A percentile compares a stretch with the other conserved stretches of the same genome.
phyloP scores from a whole-genome alignment of 345 rosid genomes.

The Acer negundo region DNA sequence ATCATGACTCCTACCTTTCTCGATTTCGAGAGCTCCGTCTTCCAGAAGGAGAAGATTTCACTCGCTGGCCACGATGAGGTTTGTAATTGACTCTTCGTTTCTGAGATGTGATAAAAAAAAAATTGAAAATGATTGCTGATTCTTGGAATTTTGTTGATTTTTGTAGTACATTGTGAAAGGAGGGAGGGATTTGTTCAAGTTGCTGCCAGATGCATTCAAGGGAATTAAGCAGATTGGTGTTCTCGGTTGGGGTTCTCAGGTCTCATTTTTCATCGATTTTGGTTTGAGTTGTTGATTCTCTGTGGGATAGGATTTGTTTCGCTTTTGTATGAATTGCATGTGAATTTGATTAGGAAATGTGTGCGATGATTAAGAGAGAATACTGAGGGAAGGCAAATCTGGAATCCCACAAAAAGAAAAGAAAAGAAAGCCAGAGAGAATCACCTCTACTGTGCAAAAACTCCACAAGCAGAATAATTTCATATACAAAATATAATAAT shows the following conservation, averaged over 20 bases:
- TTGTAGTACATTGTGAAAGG: slow-evolving; percentile 93
- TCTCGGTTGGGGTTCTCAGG: slow-evolving; percentile 97
- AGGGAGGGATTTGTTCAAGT: slow-evolving; percentile 83
- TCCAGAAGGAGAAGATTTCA: slow-evolving; percentile 77
- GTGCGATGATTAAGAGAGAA: neutral
- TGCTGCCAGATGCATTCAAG: slow-evolving; percentile 79
- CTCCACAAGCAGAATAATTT: neutral
- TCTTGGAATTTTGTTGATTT: neutral
- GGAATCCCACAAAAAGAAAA: neutral
- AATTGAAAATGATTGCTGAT: neutral
- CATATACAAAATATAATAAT: no score
- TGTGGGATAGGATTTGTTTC: neutral
- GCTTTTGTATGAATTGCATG: neutral
- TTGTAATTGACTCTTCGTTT: neutral
- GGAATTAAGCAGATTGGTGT: slow-evolving; percentile 95
- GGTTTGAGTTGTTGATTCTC: neutral
- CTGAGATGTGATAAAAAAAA: neutral
- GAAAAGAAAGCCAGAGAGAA: neutral
- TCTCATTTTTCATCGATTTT: slow-evolving; percentile 8
- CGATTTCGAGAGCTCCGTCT: slow-evolving; percentile 75
- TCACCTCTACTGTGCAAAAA: neutral
- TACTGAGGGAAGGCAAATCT: neutral
- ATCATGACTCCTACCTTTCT: slow-evolving; percentile 36
- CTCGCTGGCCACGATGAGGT: slow-evolving; percentile 89
- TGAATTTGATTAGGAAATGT: neutral